Base-by-base conservation (phyloP, 2,329 filamentous ascomycete genomes). In the Colletotrichum echinochloae region DNA sequence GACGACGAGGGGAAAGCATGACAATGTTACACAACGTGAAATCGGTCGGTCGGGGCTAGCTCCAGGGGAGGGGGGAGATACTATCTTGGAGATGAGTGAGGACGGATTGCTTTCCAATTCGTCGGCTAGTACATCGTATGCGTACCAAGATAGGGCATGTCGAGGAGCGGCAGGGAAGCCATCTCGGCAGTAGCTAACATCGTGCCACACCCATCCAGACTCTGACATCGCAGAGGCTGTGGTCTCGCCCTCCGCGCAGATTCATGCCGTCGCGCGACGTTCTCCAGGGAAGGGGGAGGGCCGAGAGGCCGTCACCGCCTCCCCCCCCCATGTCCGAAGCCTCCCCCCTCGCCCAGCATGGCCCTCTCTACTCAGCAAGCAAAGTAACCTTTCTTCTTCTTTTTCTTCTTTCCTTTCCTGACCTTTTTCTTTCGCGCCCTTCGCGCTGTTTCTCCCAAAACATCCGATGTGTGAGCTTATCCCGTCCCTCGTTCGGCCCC, bases 401-500 rank as follows among this genome's bases (percentile, higher is more conserved):
- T n/a, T n/a, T n/a, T n/a, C n/a, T n/a, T n/a, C n/a, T n/a, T n/a
- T n/a, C n/a, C n/a, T n/a, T n/a, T n/a, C n/a, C n/a, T n/a, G n/a
- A n/a, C n/a, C n/a, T n/a, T n/a, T n/a, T n/a, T n/a, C n/a, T n/a
- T 49, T 41, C 39, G 39, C 39, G 26, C 30, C 28, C 28, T 23
- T 26, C 33, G 44, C 30, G 20, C 12, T 30, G 59, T 51, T 37
- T 51, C 56, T 56, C 49, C 26, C 41, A 44, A 66, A 61, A 66
- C 66, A 61, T 70, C 66, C 62, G 66, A 70, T 61, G 66, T 66
- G 55, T 56, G 66, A 70, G 56, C 55, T 6, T 51, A 30, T 28
- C 30, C 26, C 26, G 56, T 37, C 33, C 14, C 28, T 20, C 46
- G 39, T n/a, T 39, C 44, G 51, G 51, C 18, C 30, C 3, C 51